phyloP scores from a whole-genome alignment of 345 rosid genomes.

The Gossypium arboreum region DNA sequence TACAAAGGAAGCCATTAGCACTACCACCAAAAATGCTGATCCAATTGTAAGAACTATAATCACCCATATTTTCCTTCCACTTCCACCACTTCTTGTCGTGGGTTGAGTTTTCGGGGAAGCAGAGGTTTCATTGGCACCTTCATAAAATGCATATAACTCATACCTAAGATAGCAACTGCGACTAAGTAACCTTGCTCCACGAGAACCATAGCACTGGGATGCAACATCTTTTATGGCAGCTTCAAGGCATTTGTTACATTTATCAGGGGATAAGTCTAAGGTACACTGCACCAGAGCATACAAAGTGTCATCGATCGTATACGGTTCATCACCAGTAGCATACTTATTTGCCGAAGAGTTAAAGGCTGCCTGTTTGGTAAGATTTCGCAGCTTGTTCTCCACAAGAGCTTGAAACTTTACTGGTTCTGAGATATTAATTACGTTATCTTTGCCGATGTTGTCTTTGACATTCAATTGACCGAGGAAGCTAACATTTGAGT shows the following conservation, averaged over 20 bases:
- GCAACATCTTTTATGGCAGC: slow-evolving; percentile 27
- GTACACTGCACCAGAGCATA: slow-evolving; percentile 38
- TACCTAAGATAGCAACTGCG: slow-evolving; percentile 44
- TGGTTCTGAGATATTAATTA: slow-evolving; percentile 20
- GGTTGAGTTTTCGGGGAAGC: slow-evolving; percentile 6
- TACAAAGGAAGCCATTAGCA: slow-evolving; percentile 14
- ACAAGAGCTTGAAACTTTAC: slow-evolving; percentile 20
- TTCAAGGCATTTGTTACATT: slow-evolving; percentile 33
- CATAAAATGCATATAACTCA: slow-evolving; percentile 35
- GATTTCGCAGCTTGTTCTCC: slow-evolving; percentile 23
- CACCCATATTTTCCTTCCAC: slow-evolving; percentile 13
- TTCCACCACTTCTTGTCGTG: slow-evolving; percentile 19
- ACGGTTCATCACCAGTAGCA: slow-evolving; percentile 1
- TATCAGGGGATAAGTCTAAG: slow-evolving; percentile 24
- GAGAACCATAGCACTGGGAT: slow-evolving; percentile 21
- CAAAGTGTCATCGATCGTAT: slow-evolving; percentile 10
- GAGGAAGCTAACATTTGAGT: slow-evolving; percentile 24
- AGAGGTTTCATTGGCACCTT: slow-evolving; percentile 17
- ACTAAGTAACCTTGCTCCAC: slow-evolving; percentile 36
- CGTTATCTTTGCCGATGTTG: slow-evolving; percentile 19
- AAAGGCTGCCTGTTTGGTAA: slow-evolving; percentile 21
- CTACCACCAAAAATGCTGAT: slow-evolving; percentile 14
- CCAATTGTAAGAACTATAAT: slow-evolving; percentile 15
- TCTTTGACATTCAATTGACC: slow-evolving; percentile 28
- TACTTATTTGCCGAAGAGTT: slow-evolving; percentile 12